Percentiles rank a stretch among this genome's conserved stretches.
Evolutionary conservation across 192 early-diverging fungal genomes (phyloP).

Genomic region (Umbelopsis vinacea): DNA sequence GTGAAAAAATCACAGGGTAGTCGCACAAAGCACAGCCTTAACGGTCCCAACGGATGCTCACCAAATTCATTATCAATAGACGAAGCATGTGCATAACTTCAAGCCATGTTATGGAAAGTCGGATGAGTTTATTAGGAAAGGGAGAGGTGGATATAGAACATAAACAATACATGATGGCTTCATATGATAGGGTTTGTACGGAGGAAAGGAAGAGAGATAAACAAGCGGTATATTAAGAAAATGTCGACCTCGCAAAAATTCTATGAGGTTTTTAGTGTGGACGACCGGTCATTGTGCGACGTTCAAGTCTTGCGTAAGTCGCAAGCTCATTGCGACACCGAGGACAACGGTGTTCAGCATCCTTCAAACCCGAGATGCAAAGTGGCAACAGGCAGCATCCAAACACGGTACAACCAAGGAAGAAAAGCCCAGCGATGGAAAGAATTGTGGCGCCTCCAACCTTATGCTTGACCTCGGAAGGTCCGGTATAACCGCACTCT

Average conservation of each 20-base stretch:
- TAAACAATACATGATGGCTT: too few relatives aligned
- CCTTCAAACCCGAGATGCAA: slow-evolving; percentile 23
- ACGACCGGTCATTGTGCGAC: background rate
- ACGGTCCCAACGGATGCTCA: background rate
- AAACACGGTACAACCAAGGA: slow-evolving; percentile 19
- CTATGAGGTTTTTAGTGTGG: background rate
- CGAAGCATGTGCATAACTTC: too few relatives aligned
- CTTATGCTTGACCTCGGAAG: background rate
- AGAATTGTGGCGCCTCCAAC: slow-evolving; percentile 9
- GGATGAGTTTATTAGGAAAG: too few relatives aligned
- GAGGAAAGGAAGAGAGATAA: background rate
- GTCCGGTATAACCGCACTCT: slow-evolving; percentile 6
- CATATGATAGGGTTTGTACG: too few relatives aligned
- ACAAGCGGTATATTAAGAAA: background rate
- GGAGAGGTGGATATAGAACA: too few relatives aligned
- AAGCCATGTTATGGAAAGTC: too few relatives aligned
- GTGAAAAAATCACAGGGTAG: too few relatives aligned
- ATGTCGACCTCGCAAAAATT: background rate
- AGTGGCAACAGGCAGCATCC: slow-evolving; percentile 24
- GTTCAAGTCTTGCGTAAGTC: slow-evolving; percentile 10
- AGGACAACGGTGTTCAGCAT: slow-evolving; percentile 22
- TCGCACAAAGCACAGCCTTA: slow-evolving; percentile 15
- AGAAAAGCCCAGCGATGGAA: slow-evolving; percentile 14
- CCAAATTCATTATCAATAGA: too few relatives aligned
- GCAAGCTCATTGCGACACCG: background rate